These are phyloP conservation scores for Sclerotinia trifoliorum DNA, from an alignment of 2,329 filamentous ascomycete species.

Conservation along the genomic window DNA sequence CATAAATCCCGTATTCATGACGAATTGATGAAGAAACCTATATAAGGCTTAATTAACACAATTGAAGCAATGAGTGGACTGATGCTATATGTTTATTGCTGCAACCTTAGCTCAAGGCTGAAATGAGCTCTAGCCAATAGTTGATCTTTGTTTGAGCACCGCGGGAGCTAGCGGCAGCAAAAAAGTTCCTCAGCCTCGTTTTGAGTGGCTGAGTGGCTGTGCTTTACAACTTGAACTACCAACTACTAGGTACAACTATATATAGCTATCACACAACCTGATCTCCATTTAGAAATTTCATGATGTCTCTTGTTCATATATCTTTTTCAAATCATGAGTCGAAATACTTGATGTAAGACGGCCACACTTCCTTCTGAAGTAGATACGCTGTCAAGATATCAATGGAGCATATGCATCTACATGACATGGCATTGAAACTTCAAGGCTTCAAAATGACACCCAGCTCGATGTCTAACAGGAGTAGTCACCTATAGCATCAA, in stretches of 20 bases:
- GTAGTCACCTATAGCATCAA: not conserved
- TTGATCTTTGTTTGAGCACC: not conserved
- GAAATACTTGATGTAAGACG: not conserved
- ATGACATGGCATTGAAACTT: too few relatives aligned
- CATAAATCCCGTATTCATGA: not conserved
- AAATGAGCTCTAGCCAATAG: not conserved
- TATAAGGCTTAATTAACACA: not conserved
- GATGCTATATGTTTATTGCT: not conserved
- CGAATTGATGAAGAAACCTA: not conserved
- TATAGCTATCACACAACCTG: too few relatives aligned
- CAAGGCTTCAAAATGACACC: too few relatives aligned
- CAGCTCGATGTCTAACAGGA: not conserved
- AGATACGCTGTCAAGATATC: too few relatives aligned
- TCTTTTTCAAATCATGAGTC: not conserved
- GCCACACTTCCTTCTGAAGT: too few relatives aligned
- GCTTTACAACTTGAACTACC: not conserved
- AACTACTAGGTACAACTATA: too few relatives aligned
- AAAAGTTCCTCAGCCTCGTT: not conserved
- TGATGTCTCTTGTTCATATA: not conserved
- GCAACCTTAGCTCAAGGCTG: conserved; percentile 2
- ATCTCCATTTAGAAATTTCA: not conserved
- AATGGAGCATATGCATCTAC: too few relatives aligned
- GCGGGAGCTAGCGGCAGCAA: conserved; percentile 1
- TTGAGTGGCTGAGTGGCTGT: not conserved
- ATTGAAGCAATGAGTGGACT: not conserved